These are phyloP conservation scores for Tylopilus vinaceipallidus DNA, from an alignment of 768 basidiomycete genomes.

Conservation along the genomic window DNA sequence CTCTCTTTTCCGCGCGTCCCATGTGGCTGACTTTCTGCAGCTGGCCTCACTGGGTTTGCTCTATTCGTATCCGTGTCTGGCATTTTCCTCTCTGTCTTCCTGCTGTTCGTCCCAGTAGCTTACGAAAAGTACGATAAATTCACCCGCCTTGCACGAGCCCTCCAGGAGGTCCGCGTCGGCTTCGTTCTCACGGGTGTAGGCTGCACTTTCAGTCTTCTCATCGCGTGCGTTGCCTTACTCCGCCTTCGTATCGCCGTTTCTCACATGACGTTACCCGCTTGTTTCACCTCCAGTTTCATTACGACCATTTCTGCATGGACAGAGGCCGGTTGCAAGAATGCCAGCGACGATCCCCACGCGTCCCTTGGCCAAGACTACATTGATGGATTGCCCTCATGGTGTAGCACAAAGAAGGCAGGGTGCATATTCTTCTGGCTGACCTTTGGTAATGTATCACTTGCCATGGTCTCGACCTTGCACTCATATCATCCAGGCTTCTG, in stretches of 20 bases:
- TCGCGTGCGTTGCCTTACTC: conserved; percentile 57
- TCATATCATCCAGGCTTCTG: conserved; percentile 57
- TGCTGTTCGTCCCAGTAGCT: conserved; percentile 74
- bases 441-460: conserved; percentile 49
- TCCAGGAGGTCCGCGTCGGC: conserved; percentile 78
- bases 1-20: neutral
- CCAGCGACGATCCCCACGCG: conserved; percentile 78
- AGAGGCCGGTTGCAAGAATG: conserved; percentile 83
- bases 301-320: conserved; percentile 87
- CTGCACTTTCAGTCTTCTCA: conserved; percentile 61
- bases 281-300: conserved; percentile 51
- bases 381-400: conserved; percentile 75
- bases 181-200: conserved; percentile 83
- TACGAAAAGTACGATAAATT: conserved; percentile 87
- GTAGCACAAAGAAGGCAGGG: conserved; percentile 88
- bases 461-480: neutral
- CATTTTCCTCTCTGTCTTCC: conserved; percentile 70
- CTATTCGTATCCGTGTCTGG: conserved; percentile 74
- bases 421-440: conserved; percentile 88
- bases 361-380: conserved; percentile 64
- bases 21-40: conserved; percentile 39
- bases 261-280: conserved; percentile 11
- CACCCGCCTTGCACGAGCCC: conserved; percentile 69
- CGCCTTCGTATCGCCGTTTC: neutral
- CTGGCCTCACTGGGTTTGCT: conserved; percentile 84